Percentiles rank a stretch among this genome's conserved stretches.
phyloP scores from a whole-genome alignment of 352 stramenopile genomes.

The Phytophthora cactorum region DNA sequence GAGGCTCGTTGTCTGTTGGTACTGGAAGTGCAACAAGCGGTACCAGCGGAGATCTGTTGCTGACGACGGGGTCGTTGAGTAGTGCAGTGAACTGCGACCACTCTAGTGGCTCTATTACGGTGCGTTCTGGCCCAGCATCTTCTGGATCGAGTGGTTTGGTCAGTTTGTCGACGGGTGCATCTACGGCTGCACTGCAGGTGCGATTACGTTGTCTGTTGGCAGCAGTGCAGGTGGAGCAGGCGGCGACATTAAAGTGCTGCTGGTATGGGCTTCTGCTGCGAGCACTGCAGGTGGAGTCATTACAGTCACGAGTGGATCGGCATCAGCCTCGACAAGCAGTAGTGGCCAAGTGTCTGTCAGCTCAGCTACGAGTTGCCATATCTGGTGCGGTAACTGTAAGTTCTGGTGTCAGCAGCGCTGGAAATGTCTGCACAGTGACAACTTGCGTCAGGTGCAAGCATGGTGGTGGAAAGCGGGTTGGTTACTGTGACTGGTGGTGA shows the following conservation, averaged over 20 bases:
- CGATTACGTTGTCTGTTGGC: conserved; percentile 56
- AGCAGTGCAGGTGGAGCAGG: conserved; percentile 45
- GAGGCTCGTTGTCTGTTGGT: conserved; percentile 32
- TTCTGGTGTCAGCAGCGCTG: too few species aligned
- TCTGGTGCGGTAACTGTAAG: conserved; percentile 43
- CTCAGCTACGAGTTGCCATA: conserved; percentile 40
- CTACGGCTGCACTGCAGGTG: conserved; percentile 42
- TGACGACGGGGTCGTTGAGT: conserved; percentile 23
- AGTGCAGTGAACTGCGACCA: conserved; percentile 6
- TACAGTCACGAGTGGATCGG: conserved; percentile 7
- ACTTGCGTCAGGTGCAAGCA: too few species aligned
- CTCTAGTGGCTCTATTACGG: conserved; percentile 30
- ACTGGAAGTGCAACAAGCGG: conserved; percentile 24
- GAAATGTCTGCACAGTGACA: too few species aligned
- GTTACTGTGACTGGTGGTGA: too few species aligned
- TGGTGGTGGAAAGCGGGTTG: too few species aligned
- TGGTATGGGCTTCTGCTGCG: conserved; percentile 37
- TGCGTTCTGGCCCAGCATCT: conserved; percentile 35
- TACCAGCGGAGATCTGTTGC: conserved; percentile 12
- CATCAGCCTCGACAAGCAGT: conserved; percentile 4
- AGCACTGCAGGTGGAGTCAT: conserved; percentile 45
- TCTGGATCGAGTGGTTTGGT: conserved; percentile 31
- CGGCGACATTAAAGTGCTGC: conserved; percentile 50
- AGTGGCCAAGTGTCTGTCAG: conserved; percentile 48
- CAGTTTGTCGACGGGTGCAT: conserved; percentile 28